A percentile compares a stretch with the other conserved stretches of the same genome.
Conservation (phyloP, 139 green algal species). For the Edaphochlamys debaryana region DNA sequence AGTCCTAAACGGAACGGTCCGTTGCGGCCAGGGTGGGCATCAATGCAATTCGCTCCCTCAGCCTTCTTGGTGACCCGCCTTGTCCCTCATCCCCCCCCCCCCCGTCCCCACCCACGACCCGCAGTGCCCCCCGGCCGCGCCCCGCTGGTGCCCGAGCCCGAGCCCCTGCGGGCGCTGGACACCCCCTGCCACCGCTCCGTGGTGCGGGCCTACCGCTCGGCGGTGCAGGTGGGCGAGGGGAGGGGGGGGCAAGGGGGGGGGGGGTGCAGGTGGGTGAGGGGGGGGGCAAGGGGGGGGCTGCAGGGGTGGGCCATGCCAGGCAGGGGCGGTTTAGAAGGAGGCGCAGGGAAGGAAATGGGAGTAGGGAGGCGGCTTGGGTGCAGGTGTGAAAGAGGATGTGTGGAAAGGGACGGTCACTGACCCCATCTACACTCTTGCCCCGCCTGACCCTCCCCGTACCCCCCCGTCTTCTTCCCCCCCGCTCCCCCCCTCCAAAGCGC, state of each 20-base stretch:
- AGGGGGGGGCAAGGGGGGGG: too few species aligned
- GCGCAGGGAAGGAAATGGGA: too few species aligned
- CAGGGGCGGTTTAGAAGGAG: not conserved
- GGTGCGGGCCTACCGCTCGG: constrained; percentile 54
- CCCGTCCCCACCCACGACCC: too few species aligned
- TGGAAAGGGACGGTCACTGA: not conserved
- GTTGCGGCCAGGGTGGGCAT: too few species aligned
- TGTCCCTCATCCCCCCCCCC: too few species aligned
- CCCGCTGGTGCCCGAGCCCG: not conserved
- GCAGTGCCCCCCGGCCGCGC: not conserved
- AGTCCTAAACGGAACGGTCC: too few species aligned
- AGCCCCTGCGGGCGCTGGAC: constrained; percentile 44
- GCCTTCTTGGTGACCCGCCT: too few species aligned
- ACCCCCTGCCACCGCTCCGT: constrained; percentile 60
- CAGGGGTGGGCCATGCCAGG: too few species aligned
- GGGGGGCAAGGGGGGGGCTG: too few species aligned
- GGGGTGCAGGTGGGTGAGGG: too few species aligned
- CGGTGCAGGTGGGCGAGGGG: constrained; percentile 18
- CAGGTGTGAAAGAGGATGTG: not conserved
- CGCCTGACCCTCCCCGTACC: not conserved
- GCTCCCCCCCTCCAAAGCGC: not conserved
- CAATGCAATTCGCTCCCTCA: too few species aligned
- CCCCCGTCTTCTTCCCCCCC: not conserved
- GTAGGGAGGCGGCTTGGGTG: too few species aligned
- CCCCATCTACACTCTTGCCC: not conserved